Evolutionary conservation across 805 yeast species (phyloP), one percentile per base, ranked within the genome.

Genomic region (Maudiozyma saulgeensis): DNA sequence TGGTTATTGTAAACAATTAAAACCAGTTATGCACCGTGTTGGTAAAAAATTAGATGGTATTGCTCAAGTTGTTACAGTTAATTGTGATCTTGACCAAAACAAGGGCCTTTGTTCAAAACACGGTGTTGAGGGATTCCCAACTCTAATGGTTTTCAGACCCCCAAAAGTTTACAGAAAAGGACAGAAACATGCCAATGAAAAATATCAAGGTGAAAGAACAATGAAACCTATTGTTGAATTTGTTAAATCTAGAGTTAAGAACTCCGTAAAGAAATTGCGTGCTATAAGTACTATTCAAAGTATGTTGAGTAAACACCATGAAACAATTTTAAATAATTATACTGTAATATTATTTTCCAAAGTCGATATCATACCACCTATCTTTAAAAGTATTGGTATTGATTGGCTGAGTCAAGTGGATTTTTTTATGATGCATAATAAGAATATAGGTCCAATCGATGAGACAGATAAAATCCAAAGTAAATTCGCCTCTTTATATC

Each of bases 1-100:
- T 71, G 96, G 97, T 5, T 88, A 91, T 67, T 91, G 99, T 68
- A 76, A 81, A 58, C 76, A 80, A 50, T 70, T 91, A 46, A 78
- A 80, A 51, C 82, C 84, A 3, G 79, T 79, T 1, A 84, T 74
- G 65, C 70, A 72, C 45, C 82, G 82, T 60, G 79, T 82, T 13
- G 95, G 86, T 6, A 78, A 77, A 46, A 64, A 69, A 28, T 69
- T 86, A 6, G 75, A 77, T 28, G 78, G 77, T 6, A 67, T 78
- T 45, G 77, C 77, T 7, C 79, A 81, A 53, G 81, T 88, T 18
- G 96, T 81, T 12, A 84, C 96, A 42, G 86, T 93, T 12, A 84
- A 91, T 65, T 93, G 99, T 69, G 96, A 89, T 60, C 75, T 77
- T 46, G 77, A 74, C 4, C 62, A 62, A 49, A 89, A 89, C 63